Evolutionary conservation across 371 early-diverging fungal species (phyloP).

Genomic region (Mucor mucedo): DNA sequence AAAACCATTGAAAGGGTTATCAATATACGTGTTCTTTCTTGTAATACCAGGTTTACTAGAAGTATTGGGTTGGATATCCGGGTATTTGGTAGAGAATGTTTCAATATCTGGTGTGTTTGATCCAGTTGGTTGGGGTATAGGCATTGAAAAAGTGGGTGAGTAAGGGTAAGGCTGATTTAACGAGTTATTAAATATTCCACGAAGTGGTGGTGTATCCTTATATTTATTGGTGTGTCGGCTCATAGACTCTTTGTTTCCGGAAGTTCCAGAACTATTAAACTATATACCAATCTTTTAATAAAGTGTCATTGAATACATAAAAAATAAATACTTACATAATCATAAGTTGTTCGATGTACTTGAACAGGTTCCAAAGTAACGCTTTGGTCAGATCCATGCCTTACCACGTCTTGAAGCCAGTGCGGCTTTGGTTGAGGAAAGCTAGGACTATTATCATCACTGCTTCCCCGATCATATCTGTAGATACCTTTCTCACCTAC

Average conservation of each 20-base stretch:
- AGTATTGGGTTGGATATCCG: slow-evolving; percentile 12
- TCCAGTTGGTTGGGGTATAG: slow-evolving; percentile 13
- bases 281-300: background rate
- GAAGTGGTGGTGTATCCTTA: slow-evolving; percentile 18
- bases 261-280: slow-evolving; percentile 8
- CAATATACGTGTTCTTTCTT: slow-evolving; percentile 59
- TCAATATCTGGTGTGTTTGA: background rate
- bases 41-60: slow-evolving; percentile 12
- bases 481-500: slow-evolving; percentile 42
- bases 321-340: slow-evolving; percentile 15
- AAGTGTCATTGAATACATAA: background rate
- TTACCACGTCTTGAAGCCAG: slow-evolving; percentile 5
- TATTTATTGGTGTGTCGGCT: slow-evolving; percentile 2
- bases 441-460: background rate
- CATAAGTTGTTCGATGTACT: slow-evolving; percentile 23
- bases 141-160: slow-evolving; percentile 8
- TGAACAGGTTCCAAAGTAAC: slow-evolving; percentile 9
- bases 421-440: slow-evolving; percentile 1
- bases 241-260: slow-evolving; percentile 21
- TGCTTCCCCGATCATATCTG: slow-evolving; percentile 8
- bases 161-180: slow-evolving; percentile 14
- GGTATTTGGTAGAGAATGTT: slow-evolving; percentile 15
- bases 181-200: slow-evolving; percentile 23
- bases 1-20: slow-evolving; percentile 67
- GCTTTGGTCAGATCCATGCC: slow-evolving; percentile 6